Base-by-base conservation (phyloP, 208 protist genomes). In the Wallacemonas sp. region DNA sequence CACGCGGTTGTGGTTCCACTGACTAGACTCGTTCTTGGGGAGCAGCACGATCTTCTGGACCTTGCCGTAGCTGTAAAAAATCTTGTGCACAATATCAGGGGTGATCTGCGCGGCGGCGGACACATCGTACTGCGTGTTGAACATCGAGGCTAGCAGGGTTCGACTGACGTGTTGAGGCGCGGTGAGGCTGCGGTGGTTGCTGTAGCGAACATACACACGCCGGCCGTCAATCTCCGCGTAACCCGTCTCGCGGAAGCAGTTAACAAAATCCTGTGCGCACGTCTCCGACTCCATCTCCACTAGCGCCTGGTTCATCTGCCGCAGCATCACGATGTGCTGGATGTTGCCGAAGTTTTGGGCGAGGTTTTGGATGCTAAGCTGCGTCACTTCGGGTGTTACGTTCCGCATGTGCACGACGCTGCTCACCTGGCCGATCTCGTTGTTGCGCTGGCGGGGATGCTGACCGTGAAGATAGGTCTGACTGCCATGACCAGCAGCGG, bases 291-390 rank as follows among this genome's bases (percentile, higher is more conserved):
- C 91, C 92, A 97, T 97, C 77, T 97, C 87, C 44, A 97, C 78
- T 1, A 97, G 81, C 8, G 92, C 89, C 79, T 97, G 92, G 55
- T 97, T 94, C 89, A 93, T 97, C 73, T 94, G 87, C 1, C 92
- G 82, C 48, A 97, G 88, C 92, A 97, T 95, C 26, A 97, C 92
- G 75, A 97, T 89, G 72, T 95, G 91, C 60, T 91, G 89, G 48
- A 97, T 88, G 39, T 90, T 82, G 50, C 92, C 92, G 66, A 97
- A 97, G 63, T 92, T 86, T 55, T 87, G 78, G 22, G 79, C 84
- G 37, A 97, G 58, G 42, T 84, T 92, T 54, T 95, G 86, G 48
- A 97, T 87, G 66, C 89, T 91, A 58, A 92, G 75, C 77, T 97
- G 92, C 44, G 89, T 94, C 50, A 97, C 89, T 29, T 95, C 89